Percentiles rank a stretch among this genome's conserved stretches.
Evolutionary conservation across 805 yeast species (phyloP).

Genomic region (Zygosaccharomyces gambellarensis): DNA sequence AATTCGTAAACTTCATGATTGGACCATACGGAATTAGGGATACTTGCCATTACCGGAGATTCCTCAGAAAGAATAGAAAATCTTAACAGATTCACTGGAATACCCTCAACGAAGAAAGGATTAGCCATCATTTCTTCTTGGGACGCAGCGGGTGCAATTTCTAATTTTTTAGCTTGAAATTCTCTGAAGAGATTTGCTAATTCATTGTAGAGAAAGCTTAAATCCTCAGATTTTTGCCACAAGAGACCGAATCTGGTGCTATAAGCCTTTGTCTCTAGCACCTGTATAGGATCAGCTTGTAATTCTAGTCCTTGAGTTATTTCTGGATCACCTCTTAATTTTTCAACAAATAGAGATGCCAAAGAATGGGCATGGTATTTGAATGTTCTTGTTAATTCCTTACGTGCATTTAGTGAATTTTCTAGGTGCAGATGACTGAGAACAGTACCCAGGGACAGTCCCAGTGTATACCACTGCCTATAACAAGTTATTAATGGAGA

Average conservation of each 20-base stretch:
- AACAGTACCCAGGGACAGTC: conserved; percentile 60
- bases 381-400: conserved; percentile 47
- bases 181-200: conserved; percentile 29
- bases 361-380: conserved; percentile 50
- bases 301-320: conserved; percentile 18
- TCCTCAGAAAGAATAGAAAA: conserved; percentile 70
- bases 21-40: conserved; percentile 60
- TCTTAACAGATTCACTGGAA: conserved; percentile 60
- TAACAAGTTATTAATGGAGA: conserved; percentile 57
- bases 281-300: conserved; percentile 14
- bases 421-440: conserved; percentile 52
- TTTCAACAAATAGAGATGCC: conserved; percentile 22
- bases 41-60: conserved; percentile 61
- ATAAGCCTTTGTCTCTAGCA: conserved; percentile 52
- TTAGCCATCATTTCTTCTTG: conserved; percentile 5
- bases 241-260: conserved; percentile 48
- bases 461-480: conserved; percentile 65
- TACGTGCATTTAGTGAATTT: conserved; percentile 42
- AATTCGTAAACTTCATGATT: conserved; percentile 60
- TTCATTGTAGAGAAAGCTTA: conserved; percentile 45
- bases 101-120: conserved; percentile 26
- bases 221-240: conserved; percentile 48
- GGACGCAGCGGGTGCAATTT: neutral
- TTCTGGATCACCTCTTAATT: conserved; percentile 21
- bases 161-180: conserved; percentile 9